phyloP scores from a whole-genome alignment of 1,284 basidiomycete species.

The Rhodotorula sp. region DNA sequence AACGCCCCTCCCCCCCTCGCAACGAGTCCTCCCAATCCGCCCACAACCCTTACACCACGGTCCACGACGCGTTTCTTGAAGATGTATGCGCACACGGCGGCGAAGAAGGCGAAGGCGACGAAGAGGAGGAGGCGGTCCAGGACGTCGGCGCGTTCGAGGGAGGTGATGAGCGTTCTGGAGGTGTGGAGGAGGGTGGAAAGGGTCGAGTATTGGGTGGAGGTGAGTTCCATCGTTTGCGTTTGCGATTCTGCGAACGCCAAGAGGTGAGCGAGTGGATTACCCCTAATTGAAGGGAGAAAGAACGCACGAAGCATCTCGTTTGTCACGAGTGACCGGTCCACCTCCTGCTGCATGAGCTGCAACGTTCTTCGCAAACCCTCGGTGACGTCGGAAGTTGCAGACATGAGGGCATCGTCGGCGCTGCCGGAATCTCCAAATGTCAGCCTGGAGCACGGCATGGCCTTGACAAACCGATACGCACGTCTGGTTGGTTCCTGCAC shows the following conservation, averaged over 20 bases:
- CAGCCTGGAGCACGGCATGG: not conserved
- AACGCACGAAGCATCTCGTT: constrained; percentile 74
- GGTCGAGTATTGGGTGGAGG: constrained; percentile 73
- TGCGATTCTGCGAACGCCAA: constrained; percentile 62
- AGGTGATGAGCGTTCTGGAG: constrained; percentile 76
- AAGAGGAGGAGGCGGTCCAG: constrained; percentile 82
- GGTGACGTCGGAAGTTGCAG: constrained; percentile 80
- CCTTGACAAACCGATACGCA: not conserved
- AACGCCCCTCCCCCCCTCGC: not conserved
- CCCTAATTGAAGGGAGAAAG: too few species aligned
- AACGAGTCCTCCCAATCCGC: constrained; percentile 3
- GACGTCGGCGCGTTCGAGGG: constrained; percentile 83
- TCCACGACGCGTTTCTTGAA: constrained; percentile 81
- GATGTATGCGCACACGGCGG: constrained; percentile 78
- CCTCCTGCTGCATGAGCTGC: constrained; percentile 79
- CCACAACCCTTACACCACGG: constrained; percentile 40
- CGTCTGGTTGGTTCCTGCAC: constrained; percentile 1
- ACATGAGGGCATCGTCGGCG: constrained; percentile 82
- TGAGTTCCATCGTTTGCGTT: constrained; percentile 67
- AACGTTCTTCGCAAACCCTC: constrained; percentile 79
- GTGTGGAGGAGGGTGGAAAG: constrained; percentile 70
- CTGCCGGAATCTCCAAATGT: not conserved
- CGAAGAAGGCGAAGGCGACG: constrained; percentile 72
- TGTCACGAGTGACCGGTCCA: constrained; percentile 80
- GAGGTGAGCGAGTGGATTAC: constrained; percentile 3